Evolutionary conservation across 129 eudicot species (phyloP).

Genomic region (Mikania micrantha): DNA sequence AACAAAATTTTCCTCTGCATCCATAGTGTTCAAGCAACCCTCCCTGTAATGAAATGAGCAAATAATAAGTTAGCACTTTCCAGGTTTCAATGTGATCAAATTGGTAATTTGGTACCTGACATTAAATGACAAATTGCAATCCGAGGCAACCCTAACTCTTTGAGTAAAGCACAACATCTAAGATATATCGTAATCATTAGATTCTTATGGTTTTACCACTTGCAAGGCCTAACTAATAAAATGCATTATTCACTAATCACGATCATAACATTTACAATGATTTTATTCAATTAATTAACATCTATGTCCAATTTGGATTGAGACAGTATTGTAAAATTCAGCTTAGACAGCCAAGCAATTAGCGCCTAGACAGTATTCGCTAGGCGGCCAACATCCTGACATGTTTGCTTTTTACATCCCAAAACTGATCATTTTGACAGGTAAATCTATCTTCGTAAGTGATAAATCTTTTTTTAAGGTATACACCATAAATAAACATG

Average conservation of each 20-base stretch:
- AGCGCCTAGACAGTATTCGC: too few relatives aligned
- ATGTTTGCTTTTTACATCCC: too few relatives aligned
- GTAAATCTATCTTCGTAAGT: neutral
- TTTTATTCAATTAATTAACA: neutral
- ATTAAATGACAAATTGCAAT: neutral
- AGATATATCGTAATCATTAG: neutral
- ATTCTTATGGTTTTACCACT: too few relatives aligned
- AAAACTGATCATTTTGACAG: neutral
- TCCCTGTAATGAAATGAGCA: slow-evolving; percentile 31
- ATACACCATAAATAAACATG: neutral
- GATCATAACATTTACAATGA: neutral
- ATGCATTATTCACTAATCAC: neutral
- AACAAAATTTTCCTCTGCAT: slow-evolving; percentile 35
- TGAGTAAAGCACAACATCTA: neutral
- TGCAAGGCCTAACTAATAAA: neutral
- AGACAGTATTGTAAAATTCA: too few relatives aligned
- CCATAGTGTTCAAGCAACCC: slow-evolving; percentile 32
- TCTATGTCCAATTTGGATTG: neutral
- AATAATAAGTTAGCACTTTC: slow-evolving; percentile 20
- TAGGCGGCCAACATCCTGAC: too few relatives aligned
- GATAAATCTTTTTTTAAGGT: neutral
- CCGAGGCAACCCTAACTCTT: neutral
- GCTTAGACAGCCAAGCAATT: too few relatives aligned
- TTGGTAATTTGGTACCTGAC: neutral
- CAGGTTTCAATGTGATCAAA: neutral